These are phyloP conservation scores for Vaccinium corymbosum DNA, from an alignment of 148 eudicot species.

Conservation along the genomic window DNA sequence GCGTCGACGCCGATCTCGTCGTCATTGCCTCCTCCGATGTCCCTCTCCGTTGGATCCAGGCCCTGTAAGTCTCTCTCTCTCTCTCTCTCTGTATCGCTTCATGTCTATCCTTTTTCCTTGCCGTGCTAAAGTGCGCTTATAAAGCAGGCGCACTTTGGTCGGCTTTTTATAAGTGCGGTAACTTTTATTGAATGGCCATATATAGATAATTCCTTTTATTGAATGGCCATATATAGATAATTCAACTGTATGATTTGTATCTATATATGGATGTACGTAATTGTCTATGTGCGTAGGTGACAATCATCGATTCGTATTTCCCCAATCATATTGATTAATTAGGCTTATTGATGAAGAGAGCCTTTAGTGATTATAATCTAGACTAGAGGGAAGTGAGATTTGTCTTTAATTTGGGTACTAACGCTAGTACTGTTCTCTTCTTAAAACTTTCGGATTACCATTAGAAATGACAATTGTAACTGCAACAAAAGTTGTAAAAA, in stretches of 20 bases:
- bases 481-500: no score
- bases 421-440: no score
- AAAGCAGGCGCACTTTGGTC: background rate
- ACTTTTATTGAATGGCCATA: no score
- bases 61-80: conserved; percentile 50
- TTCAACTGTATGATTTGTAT: no score
- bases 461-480: no score
- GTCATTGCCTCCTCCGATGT: conserved; percentile 96
- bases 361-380: no score
- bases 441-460: no score
- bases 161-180: background rate
- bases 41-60: conserved; percentile 64
- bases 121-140: background rate
- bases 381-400: no score
- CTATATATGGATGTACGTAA: conserved; percentile 2
- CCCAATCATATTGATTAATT: conserved; percentile 84
- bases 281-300: conserved; percentile 89
- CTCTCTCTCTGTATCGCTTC: background rate
- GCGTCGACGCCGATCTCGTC: conserved; percentile 82
- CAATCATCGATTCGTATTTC: conserved; percentile 83
- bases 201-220: no score
- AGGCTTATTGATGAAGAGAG: conserved; percentile 46
- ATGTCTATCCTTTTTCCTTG: background rate
- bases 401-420: no score
- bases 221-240: no score